phyloP scores from a whole-genome alignment of 306 rosid genomes.

The Datisca glomerata region DNA sequence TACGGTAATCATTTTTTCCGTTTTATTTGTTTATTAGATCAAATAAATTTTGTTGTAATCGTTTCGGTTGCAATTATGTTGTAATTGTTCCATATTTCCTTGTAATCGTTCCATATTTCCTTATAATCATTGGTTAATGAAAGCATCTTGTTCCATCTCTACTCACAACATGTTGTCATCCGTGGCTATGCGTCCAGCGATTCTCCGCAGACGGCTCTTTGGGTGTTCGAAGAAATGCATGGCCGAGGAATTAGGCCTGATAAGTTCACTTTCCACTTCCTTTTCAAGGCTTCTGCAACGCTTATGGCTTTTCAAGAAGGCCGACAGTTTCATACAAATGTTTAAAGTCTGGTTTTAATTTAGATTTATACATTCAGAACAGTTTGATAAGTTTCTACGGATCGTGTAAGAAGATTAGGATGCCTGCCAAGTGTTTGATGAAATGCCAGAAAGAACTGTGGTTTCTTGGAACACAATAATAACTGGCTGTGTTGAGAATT shows the following conservation, averaged over 20 bases:
- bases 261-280: constrained; percentile 57
- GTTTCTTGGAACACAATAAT: constrained; percentile 82
- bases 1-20: too few relatives aligned
- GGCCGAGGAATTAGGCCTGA: constrained; percentile 35
- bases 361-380: constrained; percentile 63
- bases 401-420: constrained; percentile 41
- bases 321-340: constrained; percentile 46
- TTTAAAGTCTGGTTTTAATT: constrained; percentile 52
- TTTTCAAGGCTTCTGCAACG: constrained; percentile 54
- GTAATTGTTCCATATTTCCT: too few relatives aligned
- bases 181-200: constrained; percentile 51
- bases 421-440: constrained; percentile 50
- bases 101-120: too few relatives aligned
- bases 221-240: constrained; percentile 45
- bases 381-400: constrained; percentile 57
- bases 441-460: constrained; percentile 44
- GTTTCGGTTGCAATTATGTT: too few relatives aligned
- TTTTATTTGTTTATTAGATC: too few relatives aligned
- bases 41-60: too few relatives aligned
- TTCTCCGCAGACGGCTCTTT: constrained; percentile 38
- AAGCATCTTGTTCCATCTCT: too few relatives aligned
- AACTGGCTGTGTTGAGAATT: constrained; percentile 62
- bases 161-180: constrained; percentile 59
- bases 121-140: too few relatives aligned
- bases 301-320: constrained; percentile 35